phyloP scores from a whole-genome alignment of 306 rosid genomes.

The Acmispon strigosus region DNA sequence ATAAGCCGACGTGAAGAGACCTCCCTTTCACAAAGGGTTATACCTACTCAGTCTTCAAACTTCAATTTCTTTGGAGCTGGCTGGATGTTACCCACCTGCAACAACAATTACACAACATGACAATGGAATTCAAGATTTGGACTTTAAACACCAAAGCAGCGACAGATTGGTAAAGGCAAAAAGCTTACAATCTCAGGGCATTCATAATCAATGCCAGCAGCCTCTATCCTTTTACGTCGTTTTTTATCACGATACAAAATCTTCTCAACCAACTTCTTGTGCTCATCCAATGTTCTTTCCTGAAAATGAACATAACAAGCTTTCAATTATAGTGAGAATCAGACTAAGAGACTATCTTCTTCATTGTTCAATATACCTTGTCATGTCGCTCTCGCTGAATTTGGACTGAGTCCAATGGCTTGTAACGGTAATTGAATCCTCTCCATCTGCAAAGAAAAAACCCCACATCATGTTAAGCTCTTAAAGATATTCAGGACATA shows the following conservation, averaged over 20 bases:
- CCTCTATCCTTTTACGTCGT: constrained; percentile 59
- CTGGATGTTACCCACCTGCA: constrained; percentile 56
- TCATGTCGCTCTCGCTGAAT: constrained; percentile 51
- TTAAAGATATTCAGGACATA: background rate
- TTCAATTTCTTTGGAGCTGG: constrained; percentile 84
- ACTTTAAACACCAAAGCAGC: background rate
- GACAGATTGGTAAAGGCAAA: background rate
- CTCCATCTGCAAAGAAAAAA: constrained; percentile 52
- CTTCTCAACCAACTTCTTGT: constrained; percentile 53
- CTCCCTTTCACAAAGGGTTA: too few relatives aligned
- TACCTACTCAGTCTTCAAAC: constrained; percentile 35
- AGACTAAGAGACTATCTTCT: background rate
- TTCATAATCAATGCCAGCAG: constrained; percentile 78
- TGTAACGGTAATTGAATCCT: constrained; percentile 48
- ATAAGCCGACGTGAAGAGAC: too few relatives aligned
- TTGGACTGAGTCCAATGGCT: constrained; percentile 52
- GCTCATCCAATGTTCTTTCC: constrained; percentile 76
- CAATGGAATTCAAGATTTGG: background rate
- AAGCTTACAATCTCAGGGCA: constrained; percentile 79
- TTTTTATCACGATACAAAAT: constrained; percentile 48
- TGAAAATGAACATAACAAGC: constrained; percentile 9
- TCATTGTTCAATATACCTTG: constrained; percentile 43
- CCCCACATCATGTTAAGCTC: background rate
- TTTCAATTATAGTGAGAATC: background rate
- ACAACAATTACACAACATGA: background rate